A percentile compares a stretch with the other conserved stretches of the same genome.
Conservation (phyloP, 1,284 basidiomycete genomes). For the Heterobasidion occidentale region DNA sequence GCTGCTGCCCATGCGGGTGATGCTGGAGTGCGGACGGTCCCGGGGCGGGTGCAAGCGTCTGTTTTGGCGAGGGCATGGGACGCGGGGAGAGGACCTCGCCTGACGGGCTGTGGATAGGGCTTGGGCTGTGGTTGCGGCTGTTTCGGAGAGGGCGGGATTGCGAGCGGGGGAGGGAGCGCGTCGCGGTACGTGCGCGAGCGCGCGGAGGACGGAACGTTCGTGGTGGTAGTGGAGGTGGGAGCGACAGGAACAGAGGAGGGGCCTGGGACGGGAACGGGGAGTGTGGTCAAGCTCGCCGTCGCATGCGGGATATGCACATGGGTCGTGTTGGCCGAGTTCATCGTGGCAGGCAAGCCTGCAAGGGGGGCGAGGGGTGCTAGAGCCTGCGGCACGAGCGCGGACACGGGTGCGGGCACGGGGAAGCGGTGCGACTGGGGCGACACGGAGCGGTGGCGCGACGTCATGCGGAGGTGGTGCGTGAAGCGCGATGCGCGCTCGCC, state of each 20-base stretch:
- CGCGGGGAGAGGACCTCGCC: slow-evolving; percentile 49
- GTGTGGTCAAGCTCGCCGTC: too few relatives aligned
- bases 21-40: slow-evolving; percentile 6
- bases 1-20: background rate
- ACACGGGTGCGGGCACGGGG: slow-evolving; percentile 7
- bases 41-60: slow-evolving; percentile 36
- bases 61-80: slow-evolving; percentile 51
- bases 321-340: too few relatives aligned
- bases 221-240: background rate
- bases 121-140: background rate
- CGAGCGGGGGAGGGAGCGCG: too few relatives aligned
- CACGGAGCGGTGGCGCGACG: slow-evolving; percentile 49
- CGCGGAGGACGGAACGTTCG: background rate
- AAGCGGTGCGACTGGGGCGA: slow-evolving; percentile 44
- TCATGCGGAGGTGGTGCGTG: slow-evolving; percentile 47
- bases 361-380: slow-evolving; percentile 5
- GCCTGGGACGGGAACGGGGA: too few relatives aligned
- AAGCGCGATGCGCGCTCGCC: slow-evolving; percentile 52
- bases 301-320: too few relatives aligned
- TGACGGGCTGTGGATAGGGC: slow-evolving; percentile 8
- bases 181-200: background rate
- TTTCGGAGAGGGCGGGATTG: too few relatives aligned
- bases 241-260: slow-evolving; percentile 6
- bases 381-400: background rate
- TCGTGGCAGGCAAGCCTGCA: too few relatives aligned